phyloP scores from a whole-genome alignment of 2,329 filamentous ascomycete genomes.

The Sphaerulina vaccinii region DNA sequence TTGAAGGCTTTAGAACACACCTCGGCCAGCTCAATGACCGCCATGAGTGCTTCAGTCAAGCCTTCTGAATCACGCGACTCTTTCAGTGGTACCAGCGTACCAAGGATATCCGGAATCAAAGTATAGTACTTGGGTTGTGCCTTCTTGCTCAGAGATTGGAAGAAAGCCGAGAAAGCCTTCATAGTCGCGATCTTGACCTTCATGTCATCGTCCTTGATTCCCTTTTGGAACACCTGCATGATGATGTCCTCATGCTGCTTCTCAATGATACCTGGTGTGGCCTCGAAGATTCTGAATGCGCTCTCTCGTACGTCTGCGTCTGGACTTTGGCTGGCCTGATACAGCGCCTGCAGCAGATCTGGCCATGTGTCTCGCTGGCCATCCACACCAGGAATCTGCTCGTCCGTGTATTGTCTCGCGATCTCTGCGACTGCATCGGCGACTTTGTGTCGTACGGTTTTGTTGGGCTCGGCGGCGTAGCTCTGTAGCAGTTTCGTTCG shows the following conservation, averaged over 20 bases:
- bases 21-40: conserved; percentile 92
- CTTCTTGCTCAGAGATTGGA: conserved; percentile 86
- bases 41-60: conserved; percentile 82
- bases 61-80: conserved; percentile 87
- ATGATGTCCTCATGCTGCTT: conserved; percentile 93
- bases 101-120: conserved; percentile 86
- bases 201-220: conserved; percentile 85
- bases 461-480: conserved; percentile 69
- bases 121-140: conserved; percentile 82
- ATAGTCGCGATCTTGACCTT: conserved; percentile 89
- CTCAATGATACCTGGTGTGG: conserved; percentile 92
- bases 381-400: conserved; percentile 40
- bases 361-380: conserved; percentile 67
- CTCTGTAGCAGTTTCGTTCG: conserved; percentile 79
- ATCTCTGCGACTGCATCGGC: conserved; percentile 97
- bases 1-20: conserved; percentile 98
- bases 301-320: conserved; percentile 85
- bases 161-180: conserved; percentile 96
- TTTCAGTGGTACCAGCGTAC: conserved; percentile 91
- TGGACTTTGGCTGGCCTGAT: conserved; percentile 83
- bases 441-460: conserved; percentile 85
- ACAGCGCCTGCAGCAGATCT: conserved; percentile 80
- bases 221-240: conserved; percentile 80
- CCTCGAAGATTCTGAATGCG: conserved; percentile 91
- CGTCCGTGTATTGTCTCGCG: conserved; percentile 90